Base-by-base conservation (phyloP, 805 yeast genomes). In the Suhomyces tanzawaensis region DNA sequence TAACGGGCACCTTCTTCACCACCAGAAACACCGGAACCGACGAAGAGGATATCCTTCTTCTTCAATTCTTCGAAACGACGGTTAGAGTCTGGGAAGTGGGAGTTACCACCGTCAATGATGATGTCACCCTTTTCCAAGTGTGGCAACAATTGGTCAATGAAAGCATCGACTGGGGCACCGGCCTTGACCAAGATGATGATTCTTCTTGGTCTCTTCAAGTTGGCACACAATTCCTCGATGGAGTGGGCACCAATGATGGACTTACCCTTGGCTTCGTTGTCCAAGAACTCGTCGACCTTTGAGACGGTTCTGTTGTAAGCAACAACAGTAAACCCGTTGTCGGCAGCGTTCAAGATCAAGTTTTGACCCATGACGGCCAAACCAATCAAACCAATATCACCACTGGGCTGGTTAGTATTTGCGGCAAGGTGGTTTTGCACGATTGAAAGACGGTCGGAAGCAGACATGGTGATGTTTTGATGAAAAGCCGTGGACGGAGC, bases 281-380 rank as follows among this genome's bases (percentile, higher is more conserved):
- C 95, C 57, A 91, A 65, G 73, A 91, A 91, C 60, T 85, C 88
- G 69, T 93, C 98, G 53, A 93, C 99, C 74, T 88, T 91, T 37
- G 95, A 71, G 46, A 82, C 87, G 45, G 98, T 93, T 82, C 99
- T 88, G 93, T 91, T 91, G 85, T 79, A 93, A 46, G 97, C 97
- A 60, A 88, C 96, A 58, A 93, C 98, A 51, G 96, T 88, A 78
- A 79, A 91, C 43, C 97, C 97, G 75, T 91, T 95, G 78, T 91
- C 99, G 55, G 99, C 99, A 61, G 95, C 95, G 72, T 91, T 91
- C 53, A 91, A 79, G 66, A 91, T 88, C 79, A 91, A 76, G 81
- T 91, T 91, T 78, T 86, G 95, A 72, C 99, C 99, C 99, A 91
- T 91, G 55, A 91, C 99, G 84, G 99, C 99, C 79, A 91, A 80